phyloP scores from a whole-genome alignment of 2,329 filamentous ascomycete species.

The Leptographium flavum region DNA sequence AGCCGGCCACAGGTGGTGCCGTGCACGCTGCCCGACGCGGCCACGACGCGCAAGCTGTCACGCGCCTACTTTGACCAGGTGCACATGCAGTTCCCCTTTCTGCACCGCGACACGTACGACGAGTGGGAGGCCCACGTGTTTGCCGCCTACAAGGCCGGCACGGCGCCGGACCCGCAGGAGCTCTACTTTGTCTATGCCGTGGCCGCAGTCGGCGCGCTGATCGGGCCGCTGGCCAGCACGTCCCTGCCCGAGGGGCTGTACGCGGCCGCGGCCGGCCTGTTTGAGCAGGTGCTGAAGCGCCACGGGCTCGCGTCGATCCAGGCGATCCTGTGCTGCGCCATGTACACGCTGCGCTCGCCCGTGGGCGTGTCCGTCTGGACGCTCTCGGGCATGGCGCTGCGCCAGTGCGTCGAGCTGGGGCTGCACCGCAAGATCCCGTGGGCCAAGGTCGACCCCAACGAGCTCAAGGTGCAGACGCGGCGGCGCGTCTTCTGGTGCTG shows the following conservation, averaged over 20 bases:
- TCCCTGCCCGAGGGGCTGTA: no score
- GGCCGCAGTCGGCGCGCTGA: background rate
- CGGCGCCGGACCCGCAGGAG: background rate
- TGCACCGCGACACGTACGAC: slow-evolving; percentile 16
- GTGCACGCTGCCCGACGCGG: slow-evolving; percentile 9
- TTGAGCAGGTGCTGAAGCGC: no score
- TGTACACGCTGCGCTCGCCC: slow-evolving; percentile 18
- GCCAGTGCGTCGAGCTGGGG: slow-evolving; percentile 20
- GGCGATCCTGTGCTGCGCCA: slow-evolving; percentile 18
- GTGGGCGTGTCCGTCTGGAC: slow-evolving; percentile 16
- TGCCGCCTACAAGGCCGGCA: background rate
- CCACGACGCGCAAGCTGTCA: slow-evolving; percentile 11
- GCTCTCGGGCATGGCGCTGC: slow-evolving; percentile 17
- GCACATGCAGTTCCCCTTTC: slow-evolving; percentile 20
- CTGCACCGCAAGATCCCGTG: slow-evolving; percentile 14
- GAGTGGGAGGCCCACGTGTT: background rate
- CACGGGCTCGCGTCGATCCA: slow-evolving; percentile 18
- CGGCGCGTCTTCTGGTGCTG: slow-evolving; percentile 17
- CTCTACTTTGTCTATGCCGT: background rate
- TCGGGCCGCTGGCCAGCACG: no score
- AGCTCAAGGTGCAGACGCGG: slow-evolving; percentile 13
- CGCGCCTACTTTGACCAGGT: slow-evolving; percentile 19
- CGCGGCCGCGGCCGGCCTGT: no score
- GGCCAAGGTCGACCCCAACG: background rate
- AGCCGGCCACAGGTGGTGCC: background rate